Percentiles rank a stretch among this genome's conserved stretches.
Conservation (phyloP, 768 basidiomycete genomes). For the Panellus pusillus region DNA sequence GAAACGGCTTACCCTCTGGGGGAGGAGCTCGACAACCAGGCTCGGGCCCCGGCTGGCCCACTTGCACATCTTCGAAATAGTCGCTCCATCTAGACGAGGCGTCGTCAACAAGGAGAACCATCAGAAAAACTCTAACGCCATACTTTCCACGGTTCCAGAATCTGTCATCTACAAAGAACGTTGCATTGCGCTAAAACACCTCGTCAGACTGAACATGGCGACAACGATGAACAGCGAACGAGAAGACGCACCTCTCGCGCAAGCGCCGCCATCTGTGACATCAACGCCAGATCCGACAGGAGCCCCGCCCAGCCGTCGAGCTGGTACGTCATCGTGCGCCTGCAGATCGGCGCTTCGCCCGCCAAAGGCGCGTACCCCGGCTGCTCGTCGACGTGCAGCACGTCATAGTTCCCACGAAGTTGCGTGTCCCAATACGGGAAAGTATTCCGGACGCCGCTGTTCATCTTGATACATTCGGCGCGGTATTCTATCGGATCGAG, state of each 20-base stretch:
- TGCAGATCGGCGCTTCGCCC: conserved; percentile 40
- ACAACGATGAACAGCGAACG: not conserved
- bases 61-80: conserved; percentile 57
- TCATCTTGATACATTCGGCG: conserved; percentile 53
- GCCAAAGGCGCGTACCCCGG: conserved; percentile 22
- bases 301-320: conserved; percentile 66
- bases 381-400: conserved; percentile 31
- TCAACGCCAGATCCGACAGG: conserved; percentile 61
- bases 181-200: conserved; percentile 51
- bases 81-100: conserved; percentile 56
- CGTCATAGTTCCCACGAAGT: conserved; percentile 29
- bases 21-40: conserved; percentile 63
- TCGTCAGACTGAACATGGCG: not conserved
- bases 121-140: conserved; percentile 21
- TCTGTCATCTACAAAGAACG: conserved; percentile 68
- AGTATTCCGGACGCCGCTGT: conserved; percentile 46
- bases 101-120: not conserved
- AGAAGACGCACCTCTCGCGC: conserved; percentile 56
- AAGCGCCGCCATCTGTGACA: conserved; percentile 66
- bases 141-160: conserved; percentile 76
- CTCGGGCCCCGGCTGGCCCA: conserved; percentile 60
- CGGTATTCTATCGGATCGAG: conserved; percentile 57
- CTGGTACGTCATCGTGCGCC: conserved; percentile 71
- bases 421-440: conserved; percentile 51
- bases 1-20: conserved; percentile 49